Evolutionary conservation across 306 rosid species (phyloP), one percentile per base, ranked within the genome.

Genomic region (Vigna mungo): DNA sequence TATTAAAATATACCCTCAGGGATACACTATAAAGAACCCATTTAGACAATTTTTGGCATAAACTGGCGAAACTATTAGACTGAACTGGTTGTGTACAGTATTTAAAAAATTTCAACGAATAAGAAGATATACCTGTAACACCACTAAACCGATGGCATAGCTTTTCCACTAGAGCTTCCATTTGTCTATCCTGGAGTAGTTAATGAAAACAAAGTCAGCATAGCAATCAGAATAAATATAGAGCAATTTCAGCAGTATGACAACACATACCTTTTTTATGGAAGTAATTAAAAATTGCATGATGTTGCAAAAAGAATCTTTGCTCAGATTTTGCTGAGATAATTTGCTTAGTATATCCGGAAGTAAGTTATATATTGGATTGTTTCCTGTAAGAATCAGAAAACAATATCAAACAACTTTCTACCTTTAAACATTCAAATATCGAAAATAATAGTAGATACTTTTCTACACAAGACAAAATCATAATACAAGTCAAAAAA

Each of bases 131-230:
- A 94, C 98, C 98, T 82, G 95, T 73, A 74, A 85, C 93, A 75
- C 98, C 98, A 81, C 85, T 85, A 82, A 94, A 94, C 84, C 98
- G 83, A 82, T 94, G 92, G 65, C 97, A 94, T 43, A 94, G 86
- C 90, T 94, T 94, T 86, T 94, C 98, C 76, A 94, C 97, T 78
- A 94, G 95, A 53, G 98, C 86, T 80, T 94, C 98, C 97, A 89
- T 94, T 82, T 94, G 97, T 80, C 90, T 89, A 79, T 94, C 98
- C 98, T 94, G 84, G 68, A 80, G 79, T 58, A 81, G 47, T 76
- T 76, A 49, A 80, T 86, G 71, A 53, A 65, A 69, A 70, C 15
- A 30, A 49, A 21, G 77, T 80, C 76, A 85, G 66, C 32, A 44
- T 68, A 41, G 39, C 46, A 66, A 55, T 58, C 53, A 25, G 39